These are phyloP conservation scores for Eurotiales sp. DNA, from an alignment of 2,329 filamentous ascomycete genomes.

Conservation along the genomic window DNA sequence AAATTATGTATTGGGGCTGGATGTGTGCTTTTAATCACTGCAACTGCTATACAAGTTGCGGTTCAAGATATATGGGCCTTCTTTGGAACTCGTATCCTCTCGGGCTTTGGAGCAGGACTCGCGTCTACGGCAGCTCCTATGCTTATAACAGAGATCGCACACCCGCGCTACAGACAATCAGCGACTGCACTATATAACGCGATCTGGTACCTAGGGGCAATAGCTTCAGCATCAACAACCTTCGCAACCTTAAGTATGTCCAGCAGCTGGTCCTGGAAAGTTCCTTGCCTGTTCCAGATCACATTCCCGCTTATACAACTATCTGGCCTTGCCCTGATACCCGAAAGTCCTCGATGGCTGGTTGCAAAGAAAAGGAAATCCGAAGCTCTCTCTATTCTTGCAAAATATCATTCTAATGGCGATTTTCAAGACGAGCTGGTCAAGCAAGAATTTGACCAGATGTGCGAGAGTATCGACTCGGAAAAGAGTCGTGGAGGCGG, in stretches of 20 bases:
- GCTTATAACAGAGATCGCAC: not conserved
- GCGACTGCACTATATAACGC: not conserved
- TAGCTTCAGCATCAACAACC: not conserved
- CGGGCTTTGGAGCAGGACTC: too few species aligned
- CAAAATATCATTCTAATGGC: slow-evolving; percentile 49
- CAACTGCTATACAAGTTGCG: too few species aligned
- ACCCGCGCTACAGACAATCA: not conserved
- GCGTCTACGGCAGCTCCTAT: not conserved
- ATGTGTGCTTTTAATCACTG: too few species aligned
- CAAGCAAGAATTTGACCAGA: too few species aligned
- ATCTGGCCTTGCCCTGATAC: slow-evolving; percentile 56
- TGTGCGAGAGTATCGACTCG: too few species aligned
- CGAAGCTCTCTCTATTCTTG: slow-evolving; percentile 53
- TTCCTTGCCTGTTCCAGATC: slow-evolving; percentile 46
- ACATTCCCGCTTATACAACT: slow-evolving; percentile 54
- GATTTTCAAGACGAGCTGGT: too few species aligned
- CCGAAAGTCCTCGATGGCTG: slow-evolving; percentile 60
- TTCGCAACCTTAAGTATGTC: slow-evolving; percentile 11
- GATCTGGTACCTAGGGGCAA: slow-evolving; percentile 35
- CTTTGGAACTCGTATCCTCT: too few species aligned
- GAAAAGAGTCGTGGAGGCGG: too few species aligned
- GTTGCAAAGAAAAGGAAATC: slow-evolving; percentile 57
- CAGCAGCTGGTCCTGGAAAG: slow-evolving; percentile 51
- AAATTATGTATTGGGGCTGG: too few species aligned
- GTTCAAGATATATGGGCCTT: too few species aligned